phyloP scores from a whole-genome alignment of 805 yeast species.

The Lachancea fermentati region DNA sequence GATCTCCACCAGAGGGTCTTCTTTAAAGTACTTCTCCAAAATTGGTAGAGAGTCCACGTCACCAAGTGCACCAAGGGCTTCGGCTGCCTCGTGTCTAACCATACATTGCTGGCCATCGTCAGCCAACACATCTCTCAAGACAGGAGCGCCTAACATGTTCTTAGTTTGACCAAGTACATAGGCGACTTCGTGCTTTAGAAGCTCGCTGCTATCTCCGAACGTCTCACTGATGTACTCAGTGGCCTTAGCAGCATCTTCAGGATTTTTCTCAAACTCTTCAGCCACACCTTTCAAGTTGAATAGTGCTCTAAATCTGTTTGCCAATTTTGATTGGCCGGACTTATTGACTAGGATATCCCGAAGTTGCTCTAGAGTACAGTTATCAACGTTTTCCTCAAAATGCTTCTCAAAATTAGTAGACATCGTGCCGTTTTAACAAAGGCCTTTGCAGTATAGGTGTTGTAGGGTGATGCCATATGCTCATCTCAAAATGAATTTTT shows the following conservation, averaged over 20 bases:
- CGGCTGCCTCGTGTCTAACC: constrained; percentile 99
- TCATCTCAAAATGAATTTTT: background rate
- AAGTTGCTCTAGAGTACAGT: constrained; percentile 51
- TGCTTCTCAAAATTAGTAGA: constrained; percentile 35
- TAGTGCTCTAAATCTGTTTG: constrained; percentile 88
- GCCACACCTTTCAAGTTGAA: constrained; percentile 87
- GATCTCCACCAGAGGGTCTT: constrained; percentile 82
- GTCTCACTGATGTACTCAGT: constrained; percentile 81
- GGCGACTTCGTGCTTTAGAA: constrained; percentile 95
- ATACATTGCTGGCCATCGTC: constrained; percentile 74
- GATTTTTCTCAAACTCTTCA: constrained; percentile 52
- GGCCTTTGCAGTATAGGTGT: too few species aligned
- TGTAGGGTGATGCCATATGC: too few species aligned
- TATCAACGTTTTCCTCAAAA: constrained; percentile 34
- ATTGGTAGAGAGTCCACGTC: constrained; percentile 66
- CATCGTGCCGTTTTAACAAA: constrained; percentile 15
- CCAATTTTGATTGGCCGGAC: constrained; percentile 65
- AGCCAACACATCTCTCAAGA: constrained; percentile 63
- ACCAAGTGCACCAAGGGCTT: constrained; percentile 94
- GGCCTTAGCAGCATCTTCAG: constrained; percentile 55
- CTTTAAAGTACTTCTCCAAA: constrained; percentile 53
- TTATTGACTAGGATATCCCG: constrained; percentile 66
- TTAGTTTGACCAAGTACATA: constrained; percentile 95
- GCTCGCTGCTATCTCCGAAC: constrained; percentile 76
- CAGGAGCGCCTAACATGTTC: constrained; percentile 71